Conservation (phyloP, 306 rosid species). For the Crataegus laevigata region DNA sequence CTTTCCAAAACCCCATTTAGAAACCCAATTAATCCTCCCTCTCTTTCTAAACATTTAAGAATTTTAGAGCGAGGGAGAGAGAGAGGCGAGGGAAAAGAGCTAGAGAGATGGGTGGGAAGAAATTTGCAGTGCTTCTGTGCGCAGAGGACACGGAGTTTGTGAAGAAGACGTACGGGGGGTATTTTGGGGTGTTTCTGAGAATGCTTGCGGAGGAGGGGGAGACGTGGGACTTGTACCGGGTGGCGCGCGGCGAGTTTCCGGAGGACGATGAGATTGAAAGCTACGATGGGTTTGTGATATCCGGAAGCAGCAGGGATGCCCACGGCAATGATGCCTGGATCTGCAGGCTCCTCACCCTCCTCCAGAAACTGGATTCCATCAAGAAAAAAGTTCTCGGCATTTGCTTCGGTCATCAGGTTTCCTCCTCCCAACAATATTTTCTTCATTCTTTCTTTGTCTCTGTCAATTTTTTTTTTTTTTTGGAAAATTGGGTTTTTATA, state of each 20-base stretch:
- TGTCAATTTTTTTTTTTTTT: background rate
- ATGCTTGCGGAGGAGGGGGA: slow-evolving; percentile 77
- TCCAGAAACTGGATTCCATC: slow-evolving; percentile 40
- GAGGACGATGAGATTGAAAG: slow-evolving; percentile 22
- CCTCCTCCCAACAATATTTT: background rate
- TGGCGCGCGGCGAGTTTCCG: slow-evolving; percentile 51
- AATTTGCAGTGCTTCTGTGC: slow-evolving; percentile 56
- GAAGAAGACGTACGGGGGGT: slow-evolving; percentile 66
- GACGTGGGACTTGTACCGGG: slow-evolving; percentile 60
- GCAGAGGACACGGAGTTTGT: slow-evolving; percentile 88
- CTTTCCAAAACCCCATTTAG: background rate
- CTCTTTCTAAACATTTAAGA: background rate
- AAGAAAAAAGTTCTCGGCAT: slow-evolving; percentile 69
- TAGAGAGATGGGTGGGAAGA: slow-evolving; percentile 18
- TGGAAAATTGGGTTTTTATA: background rate
- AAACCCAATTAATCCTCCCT: background rate
- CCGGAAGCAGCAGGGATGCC: slow-evolving; percentile 85
- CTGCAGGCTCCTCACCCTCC: slow-evolving; percentile 37
- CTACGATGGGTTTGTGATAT: slow-evolving; percentile 68
- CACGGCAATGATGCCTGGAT: slow-evolving; percentile 76
- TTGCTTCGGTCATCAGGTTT: slow-evolving; percentile 89
- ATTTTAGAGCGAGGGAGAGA: background rate
- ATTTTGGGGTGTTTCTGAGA: slow-evolving; percentile 57
- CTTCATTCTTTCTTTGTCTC: background rate
- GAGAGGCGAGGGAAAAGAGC: background rate